Conservation (phyloP, 1,139 yeast genomes). For the Pichiaceae sp. region DNA sequence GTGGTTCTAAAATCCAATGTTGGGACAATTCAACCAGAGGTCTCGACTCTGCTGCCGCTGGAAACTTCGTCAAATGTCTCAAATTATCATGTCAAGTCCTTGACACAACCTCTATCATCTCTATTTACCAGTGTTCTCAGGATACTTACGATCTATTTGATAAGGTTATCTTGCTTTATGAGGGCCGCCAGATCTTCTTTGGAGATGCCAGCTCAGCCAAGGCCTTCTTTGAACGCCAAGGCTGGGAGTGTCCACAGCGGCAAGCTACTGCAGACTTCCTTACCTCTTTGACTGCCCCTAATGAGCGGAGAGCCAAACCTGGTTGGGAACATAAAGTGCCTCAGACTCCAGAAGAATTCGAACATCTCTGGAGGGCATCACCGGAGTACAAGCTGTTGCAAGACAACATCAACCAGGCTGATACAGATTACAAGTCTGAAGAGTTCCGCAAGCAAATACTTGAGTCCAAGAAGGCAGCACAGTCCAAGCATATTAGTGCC, state of each 20-base stretch:
- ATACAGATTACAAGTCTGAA: constrained; percentile 5
- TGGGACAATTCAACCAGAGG: constrained; percentile 64
- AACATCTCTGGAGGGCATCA: constrained; percentile 55
- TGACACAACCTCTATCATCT: constrained; percentile 32
- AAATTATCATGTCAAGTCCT: constrained; percentile 30
- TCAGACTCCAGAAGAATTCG: constrained; percentile 60
- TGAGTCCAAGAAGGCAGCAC: constrained; percentile 49
- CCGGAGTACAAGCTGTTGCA: constrained; percentile 34
- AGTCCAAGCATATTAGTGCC: constrained; percentile 44
- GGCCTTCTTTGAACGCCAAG: constrained; percentile 37
- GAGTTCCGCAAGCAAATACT: constrained; percentile 16
- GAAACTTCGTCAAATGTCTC: constrained; percentile 36
- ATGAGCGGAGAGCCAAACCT: constrained; percentile 34
- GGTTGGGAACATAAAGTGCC: constrained; percentile 62
- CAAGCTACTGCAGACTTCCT: constrained; percentile 53
- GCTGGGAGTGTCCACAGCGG: constrained; percentile 52
- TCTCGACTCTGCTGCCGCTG: constrained; percentile 51
- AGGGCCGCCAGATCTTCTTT: constrained; percentile 36
- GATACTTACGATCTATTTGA: constrained; percentile 39
- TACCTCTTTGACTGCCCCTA: constrained; percentile 52
- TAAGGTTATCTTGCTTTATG: constrained; percentile 33
- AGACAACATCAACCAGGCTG: constrained; percentile 25
- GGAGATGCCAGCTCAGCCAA: constrained; percentile 35
- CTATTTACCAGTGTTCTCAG: constrained; percentile 40
- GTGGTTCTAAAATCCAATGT: constrained; percentile 37